Evolutionary conservation across 148 eudicot species (phyloP).

Genomic region (Fagopyrum tataricum): DNA sequence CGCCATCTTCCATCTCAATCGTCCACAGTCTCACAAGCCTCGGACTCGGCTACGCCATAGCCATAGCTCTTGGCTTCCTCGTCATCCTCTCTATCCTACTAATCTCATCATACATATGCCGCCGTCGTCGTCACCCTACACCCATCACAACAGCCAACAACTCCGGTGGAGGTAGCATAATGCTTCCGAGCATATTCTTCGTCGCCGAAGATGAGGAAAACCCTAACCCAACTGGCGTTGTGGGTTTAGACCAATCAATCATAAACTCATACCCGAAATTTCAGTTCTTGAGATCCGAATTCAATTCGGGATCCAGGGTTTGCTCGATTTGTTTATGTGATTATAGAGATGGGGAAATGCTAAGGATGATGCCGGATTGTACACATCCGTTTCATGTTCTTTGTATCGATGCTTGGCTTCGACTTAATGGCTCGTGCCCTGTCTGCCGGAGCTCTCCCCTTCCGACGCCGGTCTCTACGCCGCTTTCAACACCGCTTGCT

Average conservation of each 20-base stretch:
- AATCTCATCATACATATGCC: constrained; percentile 65
- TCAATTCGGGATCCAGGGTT: constrained; percentile 19
- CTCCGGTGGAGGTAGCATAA: constrained; percentile 21
- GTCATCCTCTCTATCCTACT: constrained; percentile 59
- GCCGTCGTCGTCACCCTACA: constrained; percentile 17
- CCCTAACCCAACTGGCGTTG: constrained; percentile 31
- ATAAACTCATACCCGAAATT: constrained; percentile 84
- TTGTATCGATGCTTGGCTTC: constrained; percentile 85
- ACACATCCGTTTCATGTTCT: constrained; percentile 55
- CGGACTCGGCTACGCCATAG: constrained; percentile 79
- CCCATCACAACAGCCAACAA: not conserved
- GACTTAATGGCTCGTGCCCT: constrained; percentile 74
- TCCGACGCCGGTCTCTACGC: constrained; percentile 87
- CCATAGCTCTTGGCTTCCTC: constrained; percentile 76
- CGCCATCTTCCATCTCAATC: constrained; percentile 14
- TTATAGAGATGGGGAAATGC: constrained; percentile 70
- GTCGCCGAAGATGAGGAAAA: constrained; percentile 64
- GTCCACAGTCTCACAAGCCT: constrained; percentile 25
- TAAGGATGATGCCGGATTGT: constrained; percentile 89
- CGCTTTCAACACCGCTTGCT: constrained; percentile 77
- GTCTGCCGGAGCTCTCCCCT: constrained; percentile 86
- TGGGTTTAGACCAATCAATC: constrained; percentile 50
- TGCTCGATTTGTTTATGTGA: constrained; percentile 87
- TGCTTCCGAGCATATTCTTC: constrained; percentile 67
- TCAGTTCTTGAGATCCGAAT: constrained; percentile 22